Base-by-base conservation (phyloP, 148 eudicot species). In the Arctostaphylos glauca region DNA sequence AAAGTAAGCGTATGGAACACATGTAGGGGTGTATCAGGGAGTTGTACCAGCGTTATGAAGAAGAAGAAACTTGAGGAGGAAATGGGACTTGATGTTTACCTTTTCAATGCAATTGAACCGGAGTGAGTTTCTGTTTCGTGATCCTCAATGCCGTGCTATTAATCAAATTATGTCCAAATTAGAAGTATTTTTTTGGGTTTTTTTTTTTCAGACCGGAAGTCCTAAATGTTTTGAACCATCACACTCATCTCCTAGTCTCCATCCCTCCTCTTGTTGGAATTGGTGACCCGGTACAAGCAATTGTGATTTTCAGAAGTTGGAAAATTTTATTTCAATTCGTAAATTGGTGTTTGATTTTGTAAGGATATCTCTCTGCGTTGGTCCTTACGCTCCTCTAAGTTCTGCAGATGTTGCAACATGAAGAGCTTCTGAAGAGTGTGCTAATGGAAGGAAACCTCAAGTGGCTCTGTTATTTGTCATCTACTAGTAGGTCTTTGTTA, bases 381-480 rank as follows among this genome's bases (percentile, higher is more conserved):
- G 21, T 44, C 31, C 70, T 84, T 58, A 41, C 73, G 49, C 23
- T 84, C 31, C 10, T 71, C 49, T 83, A 23, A 76, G 43, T 77
- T 62, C 46, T 87, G 86, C 87, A 95, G 98, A 71, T 92, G 84
- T 91, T 94, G 88, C 94, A 87, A 47, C 90, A 89, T 82, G 87
- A 86, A 85, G 90, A 90, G 77, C 85, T 84, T 73, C 82, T 95
- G 25, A 89, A 86, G 84, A 83, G 70, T 77, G 77, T 71, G 66
- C 82, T 94, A 84, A 70, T 59, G 80, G 85, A 81, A 78, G 93
- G 95, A 82, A 81, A 88, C 81, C 88, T 95, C 67, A 89, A 76
- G 84, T 94, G 98, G 98, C 91, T 95, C 56, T 85, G 90, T 83
- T 94, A 94, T 87, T 88, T 94, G 80, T 95, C 98, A 75, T 88